Evolutionary conservation across 345 rosid species (phyloP).

Genomic region (Streptanthus diversifolius): DNA sequence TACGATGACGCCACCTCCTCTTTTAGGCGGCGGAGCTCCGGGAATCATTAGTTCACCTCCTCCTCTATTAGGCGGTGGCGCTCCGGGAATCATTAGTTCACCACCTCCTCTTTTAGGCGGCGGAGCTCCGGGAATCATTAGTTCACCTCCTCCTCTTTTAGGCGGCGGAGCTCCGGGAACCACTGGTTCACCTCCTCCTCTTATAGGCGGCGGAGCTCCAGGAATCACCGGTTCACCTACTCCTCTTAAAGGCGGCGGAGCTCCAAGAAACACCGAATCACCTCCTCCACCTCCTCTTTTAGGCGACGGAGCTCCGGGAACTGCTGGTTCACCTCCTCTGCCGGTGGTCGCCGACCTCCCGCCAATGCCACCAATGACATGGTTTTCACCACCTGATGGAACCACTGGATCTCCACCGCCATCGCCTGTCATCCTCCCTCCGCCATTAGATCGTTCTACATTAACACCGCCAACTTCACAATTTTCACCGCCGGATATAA

Average conservation of each 20-base stretch:
- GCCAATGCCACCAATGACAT: slow-evolving; percentile 24
- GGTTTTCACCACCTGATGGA: slow-evolving; percentile 18
- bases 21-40: neutral
- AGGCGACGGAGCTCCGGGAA: neutral
- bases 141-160: neutral
- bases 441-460: slow-evolving; percentile 23
- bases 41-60: neutral
- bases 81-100: neutral
- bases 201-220: neutral
- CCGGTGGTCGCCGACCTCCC: slow-evolving; percentile 6
- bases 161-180: neutral
- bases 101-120: slow-evolving; percentile 20
- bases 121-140: neutral
- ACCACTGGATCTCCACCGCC: slow-evolving; percentile 3
- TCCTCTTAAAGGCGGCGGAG: neutral
- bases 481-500: slow-evolving; percentile 10
- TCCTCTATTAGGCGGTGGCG: neutral
- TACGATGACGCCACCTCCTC: neutral
- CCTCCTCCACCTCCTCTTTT: slow-evolving; percentile 8
- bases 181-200: neutral
- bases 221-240: neutral
- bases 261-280: neutral
- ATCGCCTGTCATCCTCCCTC: slow-evolving; percentile 13
- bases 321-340: neutral
- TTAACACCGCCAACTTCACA: slow-evolving; percentile 16